Conservation (phyloP, 371 early-diverging fungal genomes). For the Choanephora cucurbitarum region DNA sequence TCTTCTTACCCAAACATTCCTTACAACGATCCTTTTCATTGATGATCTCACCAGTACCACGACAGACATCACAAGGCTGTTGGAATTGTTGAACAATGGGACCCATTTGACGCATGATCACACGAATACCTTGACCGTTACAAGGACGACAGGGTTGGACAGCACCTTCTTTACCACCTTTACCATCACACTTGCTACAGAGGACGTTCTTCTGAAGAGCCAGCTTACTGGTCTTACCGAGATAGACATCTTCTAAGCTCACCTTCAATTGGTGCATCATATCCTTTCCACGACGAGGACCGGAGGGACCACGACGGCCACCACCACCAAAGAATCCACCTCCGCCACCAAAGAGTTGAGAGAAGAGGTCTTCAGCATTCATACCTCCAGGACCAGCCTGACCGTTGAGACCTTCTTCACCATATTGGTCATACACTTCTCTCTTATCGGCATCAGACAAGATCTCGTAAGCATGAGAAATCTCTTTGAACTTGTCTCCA, state of each 20-base stretch:
- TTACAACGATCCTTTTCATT: constrained; percentile 88
- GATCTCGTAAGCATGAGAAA: constrained; percentile 93
- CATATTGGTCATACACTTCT: constrained; percentile 75
- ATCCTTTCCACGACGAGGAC: constrained; percentile 77
- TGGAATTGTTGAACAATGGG: constrained; percentile 98
- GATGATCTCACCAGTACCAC: constrained; percentile 88
- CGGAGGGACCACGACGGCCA: constrained; percentile 46
- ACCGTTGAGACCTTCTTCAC: constrained; percentile 84
- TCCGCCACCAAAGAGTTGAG: constrained; percentile 64
- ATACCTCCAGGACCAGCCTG: constrained; percentile 55
- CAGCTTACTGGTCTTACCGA: constrained; percentile 89
- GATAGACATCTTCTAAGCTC: constrained; percentile 93
- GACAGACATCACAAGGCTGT: constrained; percentile 89
- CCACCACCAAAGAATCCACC: constrained; percentile 81
- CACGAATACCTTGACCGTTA: constrained; percentile 82
- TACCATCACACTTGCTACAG: constrained; percentile 82
- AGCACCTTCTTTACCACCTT: constrained; percentile 72
- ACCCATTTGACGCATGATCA: constrained; percentile 92
- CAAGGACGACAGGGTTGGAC: constrained; percentile 74
- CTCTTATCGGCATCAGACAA: constrained; percentile 85
- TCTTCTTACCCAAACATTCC: constrained; percentile 87
- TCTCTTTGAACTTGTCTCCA: constrained; percentile 90
- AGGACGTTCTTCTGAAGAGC: constrained; percentile 87
- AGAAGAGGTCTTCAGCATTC: constrained; percentile 61
- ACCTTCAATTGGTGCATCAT: constrained; percentile 83